phyloP scores from a whole-genome alignment of 129 eudicot genomes.

The Heracleum sosnowskyi region DNA sequence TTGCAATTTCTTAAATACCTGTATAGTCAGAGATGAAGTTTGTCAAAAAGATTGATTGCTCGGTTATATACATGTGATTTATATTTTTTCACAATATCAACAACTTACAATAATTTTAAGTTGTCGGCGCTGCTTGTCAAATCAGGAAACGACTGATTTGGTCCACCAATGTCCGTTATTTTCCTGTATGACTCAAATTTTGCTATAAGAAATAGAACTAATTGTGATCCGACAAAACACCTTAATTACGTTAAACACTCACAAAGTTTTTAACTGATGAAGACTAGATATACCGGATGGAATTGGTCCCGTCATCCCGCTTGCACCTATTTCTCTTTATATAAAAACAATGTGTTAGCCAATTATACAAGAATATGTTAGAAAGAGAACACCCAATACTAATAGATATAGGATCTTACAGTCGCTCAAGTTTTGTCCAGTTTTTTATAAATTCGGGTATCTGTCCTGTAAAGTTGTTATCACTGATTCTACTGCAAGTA shows the following conservation, averaged over 20 bases:
- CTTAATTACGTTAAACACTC: constrained; percentile 20
- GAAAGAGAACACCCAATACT: neutral
- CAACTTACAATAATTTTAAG: constrained; percentile 42
- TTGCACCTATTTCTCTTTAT: constrained; percentile 73
- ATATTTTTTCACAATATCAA: constrained; percentile 2
- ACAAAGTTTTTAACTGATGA: constrained; percentile 44
- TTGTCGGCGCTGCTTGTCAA: constrained; percentile 40
- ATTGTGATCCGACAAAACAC: neutral
- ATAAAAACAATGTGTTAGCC: constrained; percentile 1
- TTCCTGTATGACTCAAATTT: constrained; percentile 32
- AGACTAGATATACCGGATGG: constrained; percentile 56
- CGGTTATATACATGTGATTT: neutral
- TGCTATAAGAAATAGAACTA: neutral
- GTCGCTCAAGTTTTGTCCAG: constrained; percentile 56
- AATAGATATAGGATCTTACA: constrained; percentile 41
- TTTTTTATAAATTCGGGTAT: constrained; percentile 66
- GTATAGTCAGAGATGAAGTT: constrained; percentile 14
- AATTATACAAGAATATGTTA: neutral
- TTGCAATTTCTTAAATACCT: constrained; percentile 85
- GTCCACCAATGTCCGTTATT: constrained; percentile 55
- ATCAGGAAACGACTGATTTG: constrained; percentile 46
- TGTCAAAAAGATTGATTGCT: constrained; percentile 8
- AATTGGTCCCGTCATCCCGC: constrained; percentile 87
- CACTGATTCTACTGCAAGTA: constrained; percentile 71
- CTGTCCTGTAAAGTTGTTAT: constrained; percentile 58